Evolutionary conservation across 495 filamentous ascomycete genomes (phyloP).

Genomic region (Lineolata rhizophorae): DNA sequence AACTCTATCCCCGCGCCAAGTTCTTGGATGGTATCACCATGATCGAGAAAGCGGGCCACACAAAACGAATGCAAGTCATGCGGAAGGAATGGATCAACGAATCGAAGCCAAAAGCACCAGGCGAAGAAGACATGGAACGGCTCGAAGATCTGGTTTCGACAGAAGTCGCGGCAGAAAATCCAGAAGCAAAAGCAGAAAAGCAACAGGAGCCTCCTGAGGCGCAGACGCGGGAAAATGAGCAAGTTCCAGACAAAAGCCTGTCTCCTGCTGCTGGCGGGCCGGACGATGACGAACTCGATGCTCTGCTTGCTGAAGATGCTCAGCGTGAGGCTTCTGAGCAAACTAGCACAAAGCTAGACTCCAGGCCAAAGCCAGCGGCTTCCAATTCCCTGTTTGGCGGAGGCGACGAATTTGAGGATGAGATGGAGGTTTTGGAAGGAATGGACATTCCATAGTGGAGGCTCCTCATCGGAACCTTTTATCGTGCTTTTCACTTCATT

Average conservation of each 20-base stretch:
- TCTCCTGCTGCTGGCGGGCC: slow-evolving; percentile 8
- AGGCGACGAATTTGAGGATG: slow-evolving; percentile 28
- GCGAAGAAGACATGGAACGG: slow-evolving; percentile 5
- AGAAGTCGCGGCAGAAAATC: too few species aligned
- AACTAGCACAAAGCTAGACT: not conserved
- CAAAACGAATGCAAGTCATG: slow-evolving; percentile 47
- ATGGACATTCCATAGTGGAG: slow-evolving; percentile 39
- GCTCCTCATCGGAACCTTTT: too few species aligned
- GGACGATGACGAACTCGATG: slow-evolving; percentile 26
- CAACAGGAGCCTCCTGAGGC: too few species aligned
- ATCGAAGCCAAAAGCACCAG: slow-evolving; percentile 20
- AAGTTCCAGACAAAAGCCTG: too few species aligned
- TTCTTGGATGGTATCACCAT: slow-evolving; percentile 79
- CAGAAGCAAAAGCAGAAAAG: too few species aligned
- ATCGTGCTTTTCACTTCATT: too few species aligned
- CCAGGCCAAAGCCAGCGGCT: not conserved
- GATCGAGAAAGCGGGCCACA: slow-evolving; percentile 86
- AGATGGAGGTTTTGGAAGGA: slow-evolving; percentile 46
- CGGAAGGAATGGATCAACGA: slow-evolving; percentile 77
- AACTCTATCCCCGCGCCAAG: slow-evolving; percentile 82
- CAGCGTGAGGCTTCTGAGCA: too few species aligned
- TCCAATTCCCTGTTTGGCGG: not conserved
- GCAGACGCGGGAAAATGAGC: too few species aligned
- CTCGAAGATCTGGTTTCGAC: too few species aligned
- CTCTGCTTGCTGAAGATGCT: slow-evolving; percentile 21